phyloP scores from a whole-genome alignment of 2,329 filamentous ascomycete species.

The Neonectria neomacrospora region DNA sequence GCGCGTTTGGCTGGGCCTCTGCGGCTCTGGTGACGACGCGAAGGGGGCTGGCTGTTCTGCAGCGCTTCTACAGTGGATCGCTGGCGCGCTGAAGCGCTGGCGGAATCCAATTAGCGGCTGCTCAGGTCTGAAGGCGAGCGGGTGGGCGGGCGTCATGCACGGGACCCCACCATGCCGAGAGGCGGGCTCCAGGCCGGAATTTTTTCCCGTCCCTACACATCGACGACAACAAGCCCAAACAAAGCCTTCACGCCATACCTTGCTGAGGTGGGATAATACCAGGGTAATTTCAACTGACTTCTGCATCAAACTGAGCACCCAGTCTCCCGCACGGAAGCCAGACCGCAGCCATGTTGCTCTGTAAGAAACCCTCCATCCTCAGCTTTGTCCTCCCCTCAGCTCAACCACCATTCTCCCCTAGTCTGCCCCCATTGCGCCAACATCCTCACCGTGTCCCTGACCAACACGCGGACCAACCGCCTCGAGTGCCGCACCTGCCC shows the following conservation, averaged over 20 bases:
- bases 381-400: constrained; percentile 17
- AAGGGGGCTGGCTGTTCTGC: neutral
- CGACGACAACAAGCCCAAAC: neutral
- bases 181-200: constrained; percentile 12
- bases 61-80: neutral
- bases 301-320: neutral
- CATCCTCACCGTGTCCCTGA: constrained; percentile 78
- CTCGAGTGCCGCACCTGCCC: constrained; percentile 97
- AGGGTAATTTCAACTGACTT: neutral
- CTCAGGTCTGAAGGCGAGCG: no score
- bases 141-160: constrained; percentile 6
- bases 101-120: neutral
- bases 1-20: neutral
- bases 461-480: constrained; percentile 73
- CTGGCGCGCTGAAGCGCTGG: neutral
- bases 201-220: constrained; percentile 16
- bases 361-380: constrained; percentile 54
- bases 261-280: neutral
- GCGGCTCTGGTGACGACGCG: neutral
- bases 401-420: constrained; percentile 49
- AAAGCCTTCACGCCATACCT: neutral
- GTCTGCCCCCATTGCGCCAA: constrained; percentile 89
- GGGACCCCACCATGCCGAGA: constrained; percentile 31
- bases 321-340: neutral
- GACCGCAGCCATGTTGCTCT: constrained; percentile 69